Base-by-base conservation (phyloP, 805 yeast species). In the Millerozyma miso region DNA sequence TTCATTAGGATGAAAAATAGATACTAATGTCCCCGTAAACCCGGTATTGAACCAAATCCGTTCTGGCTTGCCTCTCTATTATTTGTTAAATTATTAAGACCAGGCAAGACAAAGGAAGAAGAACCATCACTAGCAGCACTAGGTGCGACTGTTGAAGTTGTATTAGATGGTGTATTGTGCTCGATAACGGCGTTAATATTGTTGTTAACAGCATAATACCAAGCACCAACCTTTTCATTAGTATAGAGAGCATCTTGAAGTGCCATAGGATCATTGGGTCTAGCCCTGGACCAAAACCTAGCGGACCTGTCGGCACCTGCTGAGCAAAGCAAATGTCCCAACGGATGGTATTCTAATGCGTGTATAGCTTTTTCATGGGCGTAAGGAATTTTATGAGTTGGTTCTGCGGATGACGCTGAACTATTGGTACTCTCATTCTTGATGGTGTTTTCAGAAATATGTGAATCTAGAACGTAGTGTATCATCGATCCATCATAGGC, bases 311-410 rank as follows among this genome's bases (percentile, higher is more conserved):
- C 99, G 44, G 93, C 88, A 15, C 97, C 91, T 0, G 97, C 98
- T 5, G 97, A 81, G 42, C 95, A 82, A 31, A 93, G 68, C 39
- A 91, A 69, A 63, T 93, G 97, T 3, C 99, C 99, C 53, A 86
- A 69, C 2, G 98, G 98, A 63, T 90, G 97, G 59, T 89, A 93
- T 46, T 90, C 91, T 43, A 93, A 62, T 3, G 95, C 80, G 63
- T 91, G 89, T 40, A 93, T 80, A 3, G 96, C 95, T 67, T 87
- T 86, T 55, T 89, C 97, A 61, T 93, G 99, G 0, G 98, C 99
- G 63, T 78, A 83, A 2, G 97, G 97, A 31, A 93, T 85, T 14
- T 65, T 63, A 54, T 84, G 90, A 32, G 66, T 67, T 7, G 82
- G 55, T 56, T 75, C 67, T 13, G 52, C 45, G 3, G 55, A 40